Base-by-base conservation (phyloP, 768 basidiomycete species). In the Trametes punicea region DNA sequence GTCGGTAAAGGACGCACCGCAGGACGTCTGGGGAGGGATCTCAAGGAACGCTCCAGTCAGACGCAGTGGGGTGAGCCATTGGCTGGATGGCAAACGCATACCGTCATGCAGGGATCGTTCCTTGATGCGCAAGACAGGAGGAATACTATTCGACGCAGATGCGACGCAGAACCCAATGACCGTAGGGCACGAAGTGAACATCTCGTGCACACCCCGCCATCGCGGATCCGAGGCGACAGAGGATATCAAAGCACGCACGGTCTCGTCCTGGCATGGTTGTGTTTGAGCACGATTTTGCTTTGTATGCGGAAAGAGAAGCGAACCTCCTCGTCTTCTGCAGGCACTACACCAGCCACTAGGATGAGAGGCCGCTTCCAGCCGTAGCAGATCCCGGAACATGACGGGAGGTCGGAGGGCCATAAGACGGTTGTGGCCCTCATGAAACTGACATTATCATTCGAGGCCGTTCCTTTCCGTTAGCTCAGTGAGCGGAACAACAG, bases 271-370 rank as follows among this genome's bases (percentile, higher is more conserved):
- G n/a, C n/a, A n/a, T n/a, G n/a, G n/a, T n/a, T n/a, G n/a, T n/a
- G n/a, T n/a, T n/a, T n/a, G n/a, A n/a, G n/a, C n/a, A n/a, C n/a
- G n/a, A n/a, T n/a, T n/a, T n/a, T n/a, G n/a, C n/a, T n/a, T n/a
- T n/a, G n/a, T n/a, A n/a, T n/a, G n/a, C n/a, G n/a, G n/a, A n/a
- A n/a, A n/a, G n/a, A n/a, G n/a, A n/a, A 8, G 15, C 46, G 4
- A 4, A 53, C 51, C 23, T 36, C 2, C 2, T n/a, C 16, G 3
- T 29, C 59, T 2, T 64, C 57, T 3, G 61, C 65, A 9, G 71
- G 62, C 16, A 84, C 46, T 26, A 82, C 71, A 2, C 84, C 83
- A 15, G 77, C 81, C 15, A 85, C 75, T 62, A 81, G 82, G 2
- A 79, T 66, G 3, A 71, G 65, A 27, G 79, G 79, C 10, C 61